Evolutionary conservation across 768 basidiomycete species (phyloP), one percentile per base, ranked within the genome.

Genomic region (Mycena belliarum): DNA sequence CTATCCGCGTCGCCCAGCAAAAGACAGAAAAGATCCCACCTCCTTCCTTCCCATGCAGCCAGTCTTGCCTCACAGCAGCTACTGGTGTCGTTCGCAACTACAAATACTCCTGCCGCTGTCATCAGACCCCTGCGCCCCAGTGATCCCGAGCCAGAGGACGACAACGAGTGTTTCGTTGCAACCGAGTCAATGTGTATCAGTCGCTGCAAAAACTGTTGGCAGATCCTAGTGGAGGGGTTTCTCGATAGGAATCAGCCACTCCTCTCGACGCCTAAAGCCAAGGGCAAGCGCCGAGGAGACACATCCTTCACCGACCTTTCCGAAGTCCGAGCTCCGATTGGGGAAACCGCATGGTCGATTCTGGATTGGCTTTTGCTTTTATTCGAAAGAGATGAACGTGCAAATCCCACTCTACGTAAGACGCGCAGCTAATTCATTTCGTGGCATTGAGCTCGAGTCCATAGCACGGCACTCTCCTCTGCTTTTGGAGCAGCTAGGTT

Each of bases 281-380:
- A 74, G 55, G 71, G 69, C 29, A 77, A 72, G 49, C 64, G 72
- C 26, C 74, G 71, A 35, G 69, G 69, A 9, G 53, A 60, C 49
- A 58, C 52, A 61, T 67, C 73, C 37, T 65, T 73, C n/a, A 65
- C 66, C 52, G 65, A 66, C 50, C 69, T 65, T 29, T 62, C 52
- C 20, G 63, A 55, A 46, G 32, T 35, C 12, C 63, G 52, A 35
- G 59, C 64, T n/a, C 66, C 79, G 12, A 79, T 91, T 23, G 83
- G 82, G 23, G 78, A 82, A 45, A 74, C 85, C 59, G 84, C 88
- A 6, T 93, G 91, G 90, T 78, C 82, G 28, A 67, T 86, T 40
- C 76, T 93, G n/a, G 81, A 84, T 21, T 91, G 87, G 86, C 62
- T 91, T 0, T 52, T 93, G 12, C 67, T 72, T 21, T 63, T 91